Evolutionary conservation across 345 rosid species (phyloP).

Genomic region (Kernera saxatilis): DNA sequence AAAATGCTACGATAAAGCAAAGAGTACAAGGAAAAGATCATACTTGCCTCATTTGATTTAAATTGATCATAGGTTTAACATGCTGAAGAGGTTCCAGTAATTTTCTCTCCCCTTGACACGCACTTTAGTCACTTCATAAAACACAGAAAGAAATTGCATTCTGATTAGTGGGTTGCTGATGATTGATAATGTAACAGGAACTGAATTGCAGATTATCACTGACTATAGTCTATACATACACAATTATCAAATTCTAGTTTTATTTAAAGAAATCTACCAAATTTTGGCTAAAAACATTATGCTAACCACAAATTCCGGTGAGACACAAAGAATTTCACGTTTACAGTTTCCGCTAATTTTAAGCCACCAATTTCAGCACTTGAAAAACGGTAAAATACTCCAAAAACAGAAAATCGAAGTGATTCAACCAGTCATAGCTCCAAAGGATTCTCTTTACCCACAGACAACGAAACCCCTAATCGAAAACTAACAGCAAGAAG

Average conservation of each 20-base stretch:
- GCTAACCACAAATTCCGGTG: not conserved
- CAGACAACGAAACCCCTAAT: not conserved
- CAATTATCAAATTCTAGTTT: not conserved
- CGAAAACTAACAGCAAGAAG: not conserved
- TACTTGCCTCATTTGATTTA: conserved; percentile 34
- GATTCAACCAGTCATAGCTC: not conserved
- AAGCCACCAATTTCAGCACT: not conserved
- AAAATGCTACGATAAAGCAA: not conserved
- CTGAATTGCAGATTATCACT: not conserved
- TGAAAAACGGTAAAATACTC: not conserved
- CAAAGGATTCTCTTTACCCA: not conserved
- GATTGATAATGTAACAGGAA: conserved; percentile 12
- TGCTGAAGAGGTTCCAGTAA: conserved; percentile 15
- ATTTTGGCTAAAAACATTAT: not conserved
- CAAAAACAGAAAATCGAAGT: conserved; percentile 1
- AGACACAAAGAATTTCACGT: not conserved
- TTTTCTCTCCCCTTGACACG: conserved; percentile 2
- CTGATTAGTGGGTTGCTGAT: not conserved
- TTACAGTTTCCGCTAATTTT: not conserved
- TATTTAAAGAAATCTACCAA: not conserved
- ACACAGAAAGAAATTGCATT: not conserved
- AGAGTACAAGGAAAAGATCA: conserved; percentile 2
- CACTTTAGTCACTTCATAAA: not conserved
- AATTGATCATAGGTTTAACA: conserved; percentile 33
- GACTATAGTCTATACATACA: not conserved